Conservation (phyloP, 345 rosid genomes). For the Clarkia xantiana region DNA sequence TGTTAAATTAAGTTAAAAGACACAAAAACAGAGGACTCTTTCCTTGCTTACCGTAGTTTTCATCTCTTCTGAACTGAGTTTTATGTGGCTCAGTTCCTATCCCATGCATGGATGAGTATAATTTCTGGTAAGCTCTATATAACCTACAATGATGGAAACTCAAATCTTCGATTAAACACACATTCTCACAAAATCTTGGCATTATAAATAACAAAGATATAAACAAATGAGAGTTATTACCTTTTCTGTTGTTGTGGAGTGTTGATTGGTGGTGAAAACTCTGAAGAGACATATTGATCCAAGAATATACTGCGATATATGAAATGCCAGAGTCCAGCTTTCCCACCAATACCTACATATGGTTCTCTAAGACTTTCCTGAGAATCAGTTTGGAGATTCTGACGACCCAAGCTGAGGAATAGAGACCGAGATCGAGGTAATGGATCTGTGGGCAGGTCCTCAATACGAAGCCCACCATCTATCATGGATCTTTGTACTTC, state of each 20-base stretch:
- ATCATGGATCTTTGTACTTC: constrained; percentile 74
- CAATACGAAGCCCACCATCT: constrained; percentile 93
- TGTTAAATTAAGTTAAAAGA: too few species aligned
- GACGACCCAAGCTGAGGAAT: constrained; percentile 31
- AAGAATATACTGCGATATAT: constrained; percentile 87
- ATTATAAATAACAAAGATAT: too few species aligned
- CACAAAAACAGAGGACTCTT: too few species aligned
- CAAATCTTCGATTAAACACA: too few species aligned
- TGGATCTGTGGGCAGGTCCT: constrained; percentile 61
- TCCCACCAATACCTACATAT: constrained; percentile 67
- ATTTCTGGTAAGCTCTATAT: constrained; percentile 87
- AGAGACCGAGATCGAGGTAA: constrained; percentile 35
- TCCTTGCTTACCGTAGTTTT: constrained; percentile 44
- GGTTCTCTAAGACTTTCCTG: constrained; percentile 39
- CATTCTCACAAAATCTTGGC: too few species aligned
- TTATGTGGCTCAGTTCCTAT: constrained; percentile 76
- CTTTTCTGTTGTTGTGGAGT: constrained; percentile 72
- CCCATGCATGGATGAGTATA: constrained; percentile 80
- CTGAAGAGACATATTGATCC: constrained; percentile 88
- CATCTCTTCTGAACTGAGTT: constrained; percentile 97
- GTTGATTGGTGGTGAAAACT: constrained; percentile 70
- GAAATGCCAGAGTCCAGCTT: constrained; percentile 96
- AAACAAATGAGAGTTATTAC: constrained; percentile 18
- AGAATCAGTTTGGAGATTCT: constrained; percentile 26
- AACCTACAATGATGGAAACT: constrained; percentile 38